Evolutionary conservation across 371 early-diverging fungal species (phyloP), one percentile per base, ranked within the genome.

Genomic region (Encephalitozoon cuniculi): DNA sequence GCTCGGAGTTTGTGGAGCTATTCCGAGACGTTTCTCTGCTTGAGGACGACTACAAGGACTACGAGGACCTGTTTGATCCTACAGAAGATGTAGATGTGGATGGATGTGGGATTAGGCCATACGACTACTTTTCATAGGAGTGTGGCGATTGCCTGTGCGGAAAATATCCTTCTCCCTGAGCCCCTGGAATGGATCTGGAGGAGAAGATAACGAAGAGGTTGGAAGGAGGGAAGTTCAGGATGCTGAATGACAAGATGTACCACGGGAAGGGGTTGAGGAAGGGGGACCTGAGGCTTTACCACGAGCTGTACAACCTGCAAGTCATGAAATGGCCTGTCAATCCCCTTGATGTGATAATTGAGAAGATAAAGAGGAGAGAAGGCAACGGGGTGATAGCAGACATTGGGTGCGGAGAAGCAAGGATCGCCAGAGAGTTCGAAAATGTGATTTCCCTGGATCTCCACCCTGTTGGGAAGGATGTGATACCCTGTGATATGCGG

Each of bases 341-440:
- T 82, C 99, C 99, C 0, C 89, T 95, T 0, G 92, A 94, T 82
- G 81, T 89, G 1, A 88, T 94, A 76, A 89, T 94, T 63, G 79
- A 86, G 1, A 86, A 90, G 53, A 83, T 95, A 8, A 59, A 68
- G 39, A 65, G 71, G 55, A 52, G 18, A 18, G 75, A 75, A 51
- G 63, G 54, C 34, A 77, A 68, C 15, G 34, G 81, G 1, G 82
- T 90, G 1, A 81, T 84, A 28, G 97, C 94, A 1, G 99, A 98
- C 86, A 79, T 98, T 79, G 99, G 99, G 0, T 97, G 97, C 81
- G 99, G 99, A 26, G 94, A 93, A 78, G 97, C 93, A 12, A 89
- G 89, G 83, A 87, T 97, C 76, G 90, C 93, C 0, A 86, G 88
- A 55, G 86, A 87, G 8, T 84, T 94, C 54, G 86, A 84, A n/a